Conservation (phyloP, 768 basidiomycete species). For the Tricholoma saponaceum region DNA sequence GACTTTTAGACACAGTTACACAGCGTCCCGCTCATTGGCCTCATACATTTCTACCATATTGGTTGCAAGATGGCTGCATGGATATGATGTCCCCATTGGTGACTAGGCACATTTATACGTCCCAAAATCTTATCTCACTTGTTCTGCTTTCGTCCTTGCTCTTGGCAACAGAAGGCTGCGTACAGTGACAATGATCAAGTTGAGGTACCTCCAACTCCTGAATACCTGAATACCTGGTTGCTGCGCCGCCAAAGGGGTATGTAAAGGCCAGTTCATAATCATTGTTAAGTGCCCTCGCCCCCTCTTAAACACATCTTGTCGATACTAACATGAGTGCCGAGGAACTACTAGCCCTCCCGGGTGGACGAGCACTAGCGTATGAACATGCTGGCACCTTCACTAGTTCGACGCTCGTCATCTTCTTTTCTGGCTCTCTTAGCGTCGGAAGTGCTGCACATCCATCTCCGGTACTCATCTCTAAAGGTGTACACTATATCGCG, state of each 20-base stretch:
- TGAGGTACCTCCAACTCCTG: neutral
- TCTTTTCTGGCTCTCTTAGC: slow-evolving; percentile 36
- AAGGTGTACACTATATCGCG: slow-evolving; percentile 28
- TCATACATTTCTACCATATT: neutral
- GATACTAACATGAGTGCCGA: slow-evolving; percentile 10
- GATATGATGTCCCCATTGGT: neutral
- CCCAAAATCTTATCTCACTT: no score
- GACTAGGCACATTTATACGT: neutral
- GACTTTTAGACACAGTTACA: neutral
- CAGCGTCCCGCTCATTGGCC: neutral
- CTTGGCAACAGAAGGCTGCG: no score
- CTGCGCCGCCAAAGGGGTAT: neutral
- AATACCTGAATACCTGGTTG: neutral
- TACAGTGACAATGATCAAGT: neutral
- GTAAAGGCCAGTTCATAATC: no score
- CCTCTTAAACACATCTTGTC: neutral
- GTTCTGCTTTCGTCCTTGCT: no score
- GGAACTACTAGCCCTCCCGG: slow-evolving; percentile 16
- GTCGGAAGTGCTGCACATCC: slow-evolving; percentile 24
- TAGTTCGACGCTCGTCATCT: slow-evolving; percentile 35
- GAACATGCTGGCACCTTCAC: slow-evolving; percentile 28
- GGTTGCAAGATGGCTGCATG: neutral
- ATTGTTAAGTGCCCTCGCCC: neutral
- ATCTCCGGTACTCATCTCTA: slow-evolving; percentile 20
- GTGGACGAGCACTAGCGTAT: slow-evolving; percentile 36